A percentile compares a stretch with the other conserved stretches of the same genome.
Evolutionary conservation across 2,329 filamentous ascomycete genomes (phyloP).

Genomic region (Beauveria brongniartii): DNA sequence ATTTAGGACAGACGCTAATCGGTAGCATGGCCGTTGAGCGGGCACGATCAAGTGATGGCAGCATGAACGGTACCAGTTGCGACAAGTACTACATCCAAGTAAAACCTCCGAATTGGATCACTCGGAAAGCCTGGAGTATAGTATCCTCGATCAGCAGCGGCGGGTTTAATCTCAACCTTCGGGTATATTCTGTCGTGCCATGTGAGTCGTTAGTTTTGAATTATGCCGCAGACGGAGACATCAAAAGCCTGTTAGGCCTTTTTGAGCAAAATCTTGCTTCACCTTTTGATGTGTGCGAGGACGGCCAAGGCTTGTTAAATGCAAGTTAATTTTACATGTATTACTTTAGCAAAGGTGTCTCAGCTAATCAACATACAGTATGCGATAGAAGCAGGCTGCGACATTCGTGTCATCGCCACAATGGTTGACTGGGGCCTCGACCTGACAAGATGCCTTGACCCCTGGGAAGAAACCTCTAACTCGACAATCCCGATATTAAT

Average conservation of each 20-base stretch:
- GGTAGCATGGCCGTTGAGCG: background rate
- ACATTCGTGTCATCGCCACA: background rate
- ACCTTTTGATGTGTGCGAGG: background rate
- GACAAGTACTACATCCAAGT: background rate
- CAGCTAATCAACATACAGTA: background rate
- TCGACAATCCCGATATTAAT: too few relatives aligned
- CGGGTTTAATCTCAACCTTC: background rate
- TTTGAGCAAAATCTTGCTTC: background rate
- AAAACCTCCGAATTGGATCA: background rate
- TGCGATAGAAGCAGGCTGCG: fast-evolving
- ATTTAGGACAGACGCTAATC: too few relatives aligned
- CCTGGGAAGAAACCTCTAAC: background rate
- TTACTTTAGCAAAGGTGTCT: background rate
- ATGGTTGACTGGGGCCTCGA: background rate
- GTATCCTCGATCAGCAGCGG: background rate
- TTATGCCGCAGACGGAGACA: background rate
- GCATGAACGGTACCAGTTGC: background rate
- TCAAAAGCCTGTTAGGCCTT: background rate
- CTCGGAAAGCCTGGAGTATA: background rate
- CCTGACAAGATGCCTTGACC: background rate
- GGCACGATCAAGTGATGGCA: background rate
- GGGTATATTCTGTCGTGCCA: background rate
- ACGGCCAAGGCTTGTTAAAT: background rate
- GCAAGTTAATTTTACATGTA: background rate
- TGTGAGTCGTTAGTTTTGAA: background rate